Conservation (phyloP, 2,329 filamentous ascomycete genomes). For the Fusarium continuum region DNA sequence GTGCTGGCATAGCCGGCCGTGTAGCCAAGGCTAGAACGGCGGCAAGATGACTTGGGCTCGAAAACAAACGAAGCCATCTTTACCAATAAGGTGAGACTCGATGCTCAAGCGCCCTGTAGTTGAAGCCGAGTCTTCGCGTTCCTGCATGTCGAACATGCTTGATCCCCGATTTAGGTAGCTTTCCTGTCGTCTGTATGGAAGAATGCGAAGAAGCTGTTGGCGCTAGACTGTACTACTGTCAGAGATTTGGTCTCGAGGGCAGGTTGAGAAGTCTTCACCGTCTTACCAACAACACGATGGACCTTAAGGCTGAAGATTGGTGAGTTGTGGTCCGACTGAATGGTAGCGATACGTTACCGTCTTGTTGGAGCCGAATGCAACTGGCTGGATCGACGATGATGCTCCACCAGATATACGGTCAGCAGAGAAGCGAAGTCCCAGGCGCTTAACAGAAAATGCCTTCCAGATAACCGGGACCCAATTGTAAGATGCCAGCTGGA, state of each 20-base stretch:
- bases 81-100: background rate
- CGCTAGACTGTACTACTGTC: background rate
- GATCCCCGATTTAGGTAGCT: background rate
- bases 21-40: too few species aligned
- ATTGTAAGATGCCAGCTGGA: background rate
- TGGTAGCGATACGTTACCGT: background rate
- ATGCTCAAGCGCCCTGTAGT: background rate
- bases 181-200: background rate
- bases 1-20: too few species aligned
- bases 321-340: background rate
- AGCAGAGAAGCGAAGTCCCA: background rate
- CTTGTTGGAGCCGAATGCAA: background rate
- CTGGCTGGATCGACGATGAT: background rate
- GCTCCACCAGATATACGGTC: background rate
- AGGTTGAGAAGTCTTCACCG: background rate
- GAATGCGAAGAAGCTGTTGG: background rate
- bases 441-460: slow-evolving; percentile 2
- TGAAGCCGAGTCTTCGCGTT: background rate
- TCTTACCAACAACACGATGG: background rate
- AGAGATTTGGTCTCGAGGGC: background rate
- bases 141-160: background rate
- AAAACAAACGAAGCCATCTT: background rate
- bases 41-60: background rate
- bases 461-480: background rate
- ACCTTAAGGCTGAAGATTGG: background rate